A percentile compares a stretch with the other conserved stretches of the same genome.
Conservation (phyloP, 768 basidiomycete species). For the Leccinellum albellum region DNA sequence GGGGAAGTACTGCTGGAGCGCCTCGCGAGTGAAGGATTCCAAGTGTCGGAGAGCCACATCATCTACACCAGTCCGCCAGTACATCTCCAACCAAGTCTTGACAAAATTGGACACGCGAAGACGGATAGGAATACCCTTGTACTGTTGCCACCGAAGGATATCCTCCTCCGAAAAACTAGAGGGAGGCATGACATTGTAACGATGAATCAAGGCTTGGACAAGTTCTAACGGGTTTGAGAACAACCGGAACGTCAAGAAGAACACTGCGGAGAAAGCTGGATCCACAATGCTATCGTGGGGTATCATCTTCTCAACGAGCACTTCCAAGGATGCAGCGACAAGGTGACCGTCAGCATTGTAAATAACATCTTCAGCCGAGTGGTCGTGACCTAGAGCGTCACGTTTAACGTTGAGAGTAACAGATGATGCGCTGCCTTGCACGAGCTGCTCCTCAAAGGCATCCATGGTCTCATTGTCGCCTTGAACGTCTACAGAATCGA, state of each 20-base stretch:
- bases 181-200: slow-evolving; percentile 80
- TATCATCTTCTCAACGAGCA: slow-evolving; percentile 95
- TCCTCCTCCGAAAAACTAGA: slow-evolving; percentile 54
- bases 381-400: slow-evolving; percentile 62
- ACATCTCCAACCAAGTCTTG: slow-evolving; percentile 89
- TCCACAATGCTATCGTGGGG: slow-evolving; percentile 92
- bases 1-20: slow-evolving; percentile 58
- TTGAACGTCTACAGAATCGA: slow-evolving; percentile 52
- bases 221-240: slow-evolving; percentile 80
- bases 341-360: slow-evolving; percentile 89
- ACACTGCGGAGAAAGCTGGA: slow-evolving; percentile 79
- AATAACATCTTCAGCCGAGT: slow-evolving; percentile 77
- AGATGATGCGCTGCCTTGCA: slow-evolving; percentile 48
- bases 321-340: slow-evolving; percentile 84
- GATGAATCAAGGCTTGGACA: slow-evolving; percentile 68
- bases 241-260: slow-evolving; percentile 93
- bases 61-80: slow-evolving; percentile 83
- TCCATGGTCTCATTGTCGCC: slow-evolving; percentile 31
- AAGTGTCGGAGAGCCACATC: slow-evolving; percentile 56
- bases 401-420: slow-evolving; percentile 40
- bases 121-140: slow-evolving; percentile 86
- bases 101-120: slow-evolving; percentile 89
- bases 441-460: slow-evolving; percentile 51
- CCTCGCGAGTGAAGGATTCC: slow-evolving; percentile 59
- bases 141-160: slow-evolving; percentile 73